These are phyloP conservation scores for Neofusicoccum parvum DNA, from an alignment of 2,329 filamentous ascomycete species.

Conservation along the genomic window DNA sequence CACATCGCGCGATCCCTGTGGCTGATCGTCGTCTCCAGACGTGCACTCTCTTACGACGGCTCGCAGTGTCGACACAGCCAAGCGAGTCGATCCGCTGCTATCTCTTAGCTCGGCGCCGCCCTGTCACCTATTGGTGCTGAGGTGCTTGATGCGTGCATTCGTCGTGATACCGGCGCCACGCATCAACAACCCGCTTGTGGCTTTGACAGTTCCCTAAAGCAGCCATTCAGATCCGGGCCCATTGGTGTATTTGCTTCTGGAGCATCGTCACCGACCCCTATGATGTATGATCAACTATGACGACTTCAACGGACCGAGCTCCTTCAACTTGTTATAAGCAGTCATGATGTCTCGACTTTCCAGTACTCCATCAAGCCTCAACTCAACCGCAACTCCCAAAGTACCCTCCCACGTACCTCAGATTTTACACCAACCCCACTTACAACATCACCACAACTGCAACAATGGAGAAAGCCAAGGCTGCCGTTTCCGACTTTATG, in stretches of 20 bases:
- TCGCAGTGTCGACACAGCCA: background rate
- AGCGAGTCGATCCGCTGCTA: background rate
- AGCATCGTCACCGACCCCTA: background rate
- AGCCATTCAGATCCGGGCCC: background rate
- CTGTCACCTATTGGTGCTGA: background rate
- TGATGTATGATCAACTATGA: background rate
- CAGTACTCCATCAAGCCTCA: background rate
- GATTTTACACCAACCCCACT: background rate
- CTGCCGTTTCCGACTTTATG: conserved; percentile 63
- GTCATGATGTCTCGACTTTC: background rate
- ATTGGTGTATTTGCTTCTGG: background rate
- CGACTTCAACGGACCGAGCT: background rate
- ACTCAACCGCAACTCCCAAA: background rate
- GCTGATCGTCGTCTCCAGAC: background rate
- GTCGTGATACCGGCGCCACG: background rate
- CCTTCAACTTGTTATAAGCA: background rate
- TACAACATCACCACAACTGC: conserved; percentile 17
- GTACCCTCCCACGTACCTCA: background rate
- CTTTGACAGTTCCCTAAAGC: background rate
- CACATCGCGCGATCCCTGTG: background rate
- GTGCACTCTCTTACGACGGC: background rate
- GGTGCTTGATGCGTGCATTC: background rate
- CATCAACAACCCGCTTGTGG: background rate
- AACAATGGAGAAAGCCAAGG: conserved; percentile 67
- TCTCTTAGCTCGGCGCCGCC: background rate